phyloP scores from a whole-genome alignment of 371 early-diverging fungal genomes.

The Chytridiales sp. region DNA sequence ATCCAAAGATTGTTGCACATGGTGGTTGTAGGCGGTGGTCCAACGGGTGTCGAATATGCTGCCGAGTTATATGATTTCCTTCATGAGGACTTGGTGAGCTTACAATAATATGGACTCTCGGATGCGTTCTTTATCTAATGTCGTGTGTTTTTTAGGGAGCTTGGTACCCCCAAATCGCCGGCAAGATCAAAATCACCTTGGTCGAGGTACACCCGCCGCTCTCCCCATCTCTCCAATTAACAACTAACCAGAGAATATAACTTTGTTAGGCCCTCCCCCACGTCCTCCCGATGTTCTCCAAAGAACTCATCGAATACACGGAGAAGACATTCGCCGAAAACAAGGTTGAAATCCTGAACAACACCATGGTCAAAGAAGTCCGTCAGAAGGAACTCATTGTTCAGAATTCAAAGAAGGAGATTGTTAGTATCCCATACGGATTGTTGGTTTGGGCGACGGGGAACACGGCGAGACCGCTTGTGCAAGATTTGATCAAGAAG shows the following conservation, averaged over 20 bases:
- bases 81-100: constrained; percentile 68
- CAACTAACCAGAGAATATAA: not conserved
- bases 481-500: constrained; percentile 70
- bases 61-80: constrained; percentile 93
- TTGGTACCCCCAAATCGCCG: constrained; percentile 80
- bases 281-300: constrained; percentile 86
- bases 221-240: not conserved
- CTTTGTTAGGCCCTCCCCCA: constrained; percentile 68
- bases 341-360: constrained; percentile 80
- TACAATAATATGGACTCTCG: not conserved
- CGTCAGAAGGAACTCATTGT: constrained; percentile 75
- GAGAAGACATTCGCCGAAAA: constrained; percentile 83
- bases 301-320: constrained; percentile 86
- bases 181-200: constrained; percentile 83
- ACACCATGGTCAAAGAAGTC: constrained; percentile 89
- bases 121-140: not conserved
- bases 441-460: constrained; percentile 94
- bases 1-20: constrained; percentile 84
- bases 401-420: constrained; percentile 64
- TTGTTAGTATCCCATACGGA: constrained; percentile 77
- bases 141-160: constrained; percentile 36
- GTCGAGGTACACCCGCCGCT: constrained; percentile 60
- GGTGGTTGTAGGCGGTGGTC: constrained; percentile 97
- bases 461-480: constrained; percentile 82
- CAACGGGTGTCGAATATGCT: constrained; percentile 94